Conservation (phyloP, 768 basidiomycete species). For the Hortiboletus campestris region DNA sequence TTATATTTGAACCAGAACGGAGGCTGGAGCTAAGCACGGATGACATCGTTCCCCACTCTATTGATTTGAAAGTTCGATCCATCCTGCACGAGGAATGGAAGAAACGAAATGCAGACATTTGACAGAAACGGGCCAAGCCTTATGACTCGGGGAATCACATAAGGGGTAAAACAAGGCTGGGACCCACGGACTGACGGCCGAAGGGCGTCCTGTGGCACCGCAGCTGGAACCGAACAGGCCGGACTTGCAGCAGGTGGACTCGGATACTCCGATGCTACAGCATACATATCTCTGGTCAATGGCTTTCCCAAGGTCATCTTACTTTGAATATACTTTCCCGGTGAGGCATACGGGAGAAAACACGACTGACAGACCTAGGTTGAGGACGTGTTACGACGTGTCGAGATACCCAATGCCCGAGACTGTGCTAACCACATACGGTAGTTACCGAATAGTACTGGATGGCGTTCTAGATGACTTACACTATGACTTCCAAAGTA, state of each 20-base stretch:
- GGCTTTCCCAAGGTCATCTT: background rate
- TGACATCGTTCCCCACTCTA: background rate
- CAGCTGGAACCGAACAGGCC: background rate
- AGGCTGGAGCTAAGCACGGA: background rate
- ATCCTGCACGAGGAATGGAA: slow-evolving; percentile 15
- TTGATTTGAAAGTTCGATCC: slow-evolving; percentile 12
- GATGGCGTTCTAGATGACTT: no score
- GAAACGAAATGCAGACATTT: background rate
- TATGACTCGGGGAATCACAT: background rate
- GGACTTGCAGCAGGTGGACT: background rate
- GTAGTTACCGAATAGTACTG: background rate
- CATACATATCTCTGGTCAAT: background rate
- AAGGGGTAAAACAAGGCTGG: background rate
- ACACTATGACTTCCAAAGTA: no score
- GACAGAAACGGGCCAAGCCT: background rate
- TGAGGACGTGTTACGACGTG: background rate
- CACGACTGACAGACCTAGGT: background rate
- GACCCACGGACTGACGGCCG: slow-evolving; percentile 7
- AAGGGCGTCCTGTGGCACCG: slow-evolving; percentile 1
- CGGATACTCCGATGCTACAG: background rate
- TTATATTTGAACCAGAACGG: slow-evolving; percentile 12
- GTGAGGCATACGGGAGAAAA: background rate
- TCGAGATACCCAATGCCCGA: background rate
- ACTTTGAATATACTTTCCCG: background rate
- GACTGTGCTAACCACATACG: background rate